phyloP scores from a whole-genome alignment of 768 basidiomycete genomes.

The Boletus vermiculosoides region DNA sequence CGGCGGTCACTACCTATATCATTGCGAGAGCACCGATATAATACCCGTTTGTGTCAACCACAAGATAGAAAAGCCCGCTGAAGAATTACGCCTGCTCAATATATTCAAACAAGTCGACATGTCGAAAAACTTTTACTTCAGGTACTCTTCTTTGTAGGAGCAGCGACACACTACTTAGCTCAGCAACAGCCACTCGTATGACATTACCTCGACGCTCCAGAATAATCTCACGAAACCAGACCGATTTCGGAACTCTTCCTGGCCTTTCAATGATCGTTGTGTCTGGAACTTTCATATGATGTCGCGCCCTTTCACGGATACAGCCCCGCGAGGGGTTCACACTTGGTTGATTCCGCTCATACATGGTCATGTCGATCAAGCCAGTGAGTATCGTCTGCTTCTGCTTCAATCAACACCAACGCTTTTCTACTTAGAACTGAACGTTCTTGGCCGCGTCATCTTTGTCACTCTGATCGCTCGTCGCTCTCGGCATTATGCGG shows the following conservation, averaged over 20 bases:
- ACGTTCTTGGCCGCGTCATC: constrained; percentile 83
- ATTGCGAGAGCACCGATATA: constrained; percentile 89
- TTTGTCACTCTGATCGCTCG: constrained; percentile 96
- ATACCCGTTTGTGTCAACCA: constrained; percentile 74
- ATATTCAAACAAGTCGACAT: constrained; percentile 97
- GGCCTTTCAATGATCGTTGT: constrained; percentile 82
- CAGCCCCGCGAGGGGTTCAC: constrained; percentile 45
- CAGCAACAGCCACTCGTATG: constrained; percentile 81
- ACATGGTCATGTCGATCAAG: constrained; percentile 97
- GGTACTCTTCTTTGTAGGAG: constrained; percentile 42
- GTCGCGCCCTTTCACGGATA: constrained; percentile 57
- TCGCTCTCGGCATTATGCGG: constrained; percentile 92
- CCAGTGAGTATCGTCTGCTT: constrained; percentile 60
- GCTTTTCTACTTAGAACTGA: constrained; percentile 61
- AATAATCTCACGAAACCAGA: constrained; percentile 73
- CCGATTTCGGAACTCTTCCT: constrained; percentile 44
- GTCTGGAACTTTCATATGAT: constrained; percentile 96
- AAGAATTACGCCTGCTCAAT: constrained; percentile 85
- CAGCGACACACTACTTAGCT: background rate
- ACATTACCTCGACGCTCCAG: constrained; percentile 94
- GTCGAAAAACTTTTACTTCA: constrained; percentile 99
- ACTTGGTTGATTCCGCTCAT: constrained; percentile 91
- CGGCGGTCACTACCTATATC: constrained; percentile 95
- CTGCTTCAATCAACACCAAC: background rate
- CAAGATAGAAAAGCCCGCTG: constrained; percentile 82